Conservation (phyloP, 2,329 filamentous ascomycete species). For the Plectosphaerella cucumerina region DNA sequence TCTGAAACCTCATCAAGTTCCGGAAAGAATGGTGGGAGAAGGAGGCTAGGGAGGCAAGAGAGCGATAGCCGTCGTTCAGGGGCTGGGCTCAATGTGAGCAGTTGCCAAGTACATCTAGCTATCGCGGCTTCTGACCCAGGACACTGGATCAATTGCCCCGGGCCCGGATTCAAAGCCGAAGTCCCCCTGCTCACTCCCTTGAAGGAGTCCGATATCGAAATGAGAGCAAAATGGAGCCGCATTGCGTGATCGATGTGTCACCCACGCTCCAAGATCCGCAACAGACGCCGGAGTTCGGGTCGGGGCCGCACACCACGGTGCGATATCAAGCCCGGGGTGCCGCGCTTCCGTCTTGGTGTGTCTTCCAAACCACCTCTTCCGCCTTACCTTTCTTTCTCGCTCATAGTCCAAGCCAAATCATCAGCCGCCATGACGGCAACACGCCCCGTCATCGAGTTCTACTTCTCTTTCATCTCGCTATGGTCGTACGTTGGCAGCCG, state of each 20-base stretch:
- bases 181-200: neutral
- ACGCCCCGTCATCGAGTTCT: constrained; percentile 17
- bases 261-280: neutral
- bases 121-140: too few species aligned
- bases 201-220: neutral
- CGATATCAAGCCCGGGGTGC: neutral
- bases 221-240: neutral
- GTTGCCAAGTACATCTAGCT: neutral
- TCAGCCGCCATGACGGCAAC: neutral
- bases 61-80: neutral
- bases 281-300: neutral
- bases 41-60: neutral
- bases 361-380: neutral
- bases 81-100: neutral
- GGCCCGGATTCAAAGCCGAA: too few species aligned
- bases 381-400: neutral
- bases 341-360: neutral
- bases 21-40: constrained; percentile 1
- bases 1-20: neutral
- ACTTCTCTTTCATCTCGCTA: constrained; percentile 25
- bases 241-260: neutral
- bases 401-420: too few species aligned
- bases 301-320: neutral
- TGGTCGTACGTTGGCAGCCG: constrained; percentile 25
- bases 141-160: too few species aligned